Base-by-base conservation (phyloP, 306 rosid species). In the Urtica urens region DNA sequence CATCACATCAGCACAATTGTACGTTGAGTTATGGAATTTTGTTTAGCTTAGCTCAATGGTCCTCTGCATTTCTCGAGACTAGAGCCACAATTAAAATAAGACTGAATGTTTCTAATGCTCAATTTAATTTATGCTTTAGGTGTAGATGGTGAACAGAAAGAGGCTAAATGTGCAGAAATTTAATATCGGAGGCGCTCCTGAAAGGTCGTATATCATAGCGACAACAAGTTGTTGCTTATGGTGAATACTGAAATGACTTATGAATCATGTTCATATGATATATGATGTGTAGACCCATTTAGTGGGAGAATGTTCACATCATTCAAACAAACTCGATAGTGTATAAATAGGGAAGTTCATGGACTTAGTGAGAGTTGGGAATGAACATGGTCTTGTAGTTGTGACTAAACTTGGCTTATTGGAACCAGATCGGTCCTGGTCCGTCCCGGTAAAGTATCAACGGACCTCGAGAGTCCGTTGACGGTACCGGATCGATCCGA, bases 161-260 rank as follows among this genome's bases (percentile, higher is more conserved):
- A 88, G 97, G 69, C 86, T 84, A 44, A 88, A 83, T 66, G 94
- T 81, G 73, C 88, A 73, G 78, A 88, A 88, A 71, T 78, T 88
- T 77, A 76, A 72, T 67, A 72, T 88, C 58, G 82, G 78, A 64
- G 97, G 95, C 64, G 84, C 97, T 62, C 97, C 95, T 19, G 90
- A 66, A 84, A 85, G 78, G 90, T 88, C 57, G 45, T 88, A 22
- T 88, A 81, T 88, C 95, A 88, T 59, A 55, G 65, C 57, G 95
- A 88, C 68, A 81, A 90, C 77, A 75, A 59, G 71, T 66, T 77
- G 47, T 64, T 88, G 72, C 85, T 88, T 70, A 95, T 88, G 70
- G 68, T 88, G 90, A 81, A 95, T 75, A 88, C 93, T 51, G 83
- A 76, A 18, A 66, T 84, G 78, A 72, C 60, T 61, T 48, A 56